A percentile compares a stretch with the other conserved stretches of the same genome.
These are phyloP conservation scores for Candida tetrigidarum DNA, from an alignment of 1,139 yeast species.

Conservation along the genomic window DNA sequence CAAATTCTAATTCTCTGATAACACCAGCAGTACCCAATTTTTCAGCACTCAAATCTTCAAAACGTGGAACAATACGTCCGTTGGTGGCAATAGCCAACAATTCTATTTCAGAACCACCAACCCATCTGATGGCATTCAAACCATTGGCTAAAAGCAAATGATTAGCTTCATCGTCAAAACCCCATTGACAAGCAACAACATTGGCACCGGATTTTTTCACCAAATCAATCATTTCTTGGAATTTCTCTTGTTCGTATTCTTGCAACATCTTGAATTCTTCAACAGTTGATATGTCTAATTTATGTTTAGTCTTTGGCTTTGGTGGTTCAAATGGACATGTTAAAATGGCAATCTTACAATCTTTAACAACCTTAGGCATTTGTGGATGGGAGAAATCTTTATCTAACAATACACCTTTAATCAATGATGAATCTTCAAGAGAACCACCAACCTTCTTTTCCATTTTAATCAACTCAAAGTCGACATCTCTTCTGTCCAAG, in stretches of 20 bases:
- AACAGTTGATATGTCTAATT: constrained; percentile 87
- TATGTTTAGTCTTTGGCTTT: constrained; percentile 98
- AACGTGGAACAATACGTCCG: constrained; percentile 96
- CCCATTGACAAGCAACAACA: constrained; percentile 99
- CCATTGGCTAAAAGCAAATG: constrained; percentile 86
- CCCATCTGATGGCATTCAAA: constrained; percentile 98
- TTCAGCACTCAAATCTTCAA: constrained; percentile 82
- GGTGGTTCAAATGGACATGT: constrained; percentile 99
- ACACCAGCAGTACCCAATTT: constrained; percentile 90
- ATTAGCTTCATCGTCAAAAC: constrained; percentile 99
- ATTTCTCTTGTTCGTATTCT: constrained; percentile 88
- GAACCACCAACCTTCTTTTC: constrained; percentile 98
- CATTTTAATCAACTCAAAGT: constrained; percentile 92
- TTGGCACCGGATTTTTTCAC: constrained; percentile 95
- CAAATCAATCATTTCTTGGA: constrained; percentile 84
- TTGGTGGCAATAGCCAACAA: constrained; percentile 96
- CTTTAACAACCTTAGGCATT: constrained; percentile 83
- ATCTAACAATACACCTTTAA: constrained; percentile 91
- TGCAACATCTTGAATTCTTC: constrained; percentile 93
- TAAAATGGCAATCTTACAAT: constrained; percentile 90
- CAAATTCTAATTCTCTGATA: constrained; percentile 88
- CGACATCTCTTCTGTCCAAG: constrained; percentile 90
- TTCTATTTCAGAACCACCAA: constrained; percentile 97
- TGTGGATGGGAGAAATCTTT: constrained; percentile 99
- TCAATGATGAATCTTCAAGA: constrained; percentile 79